A percentile compares a stretch with the other conserved stretches of the same genome.
phyloP scores from a whole-genome alignment of 441 rosid genomes.

The Corymbia calophylla region DNA sequence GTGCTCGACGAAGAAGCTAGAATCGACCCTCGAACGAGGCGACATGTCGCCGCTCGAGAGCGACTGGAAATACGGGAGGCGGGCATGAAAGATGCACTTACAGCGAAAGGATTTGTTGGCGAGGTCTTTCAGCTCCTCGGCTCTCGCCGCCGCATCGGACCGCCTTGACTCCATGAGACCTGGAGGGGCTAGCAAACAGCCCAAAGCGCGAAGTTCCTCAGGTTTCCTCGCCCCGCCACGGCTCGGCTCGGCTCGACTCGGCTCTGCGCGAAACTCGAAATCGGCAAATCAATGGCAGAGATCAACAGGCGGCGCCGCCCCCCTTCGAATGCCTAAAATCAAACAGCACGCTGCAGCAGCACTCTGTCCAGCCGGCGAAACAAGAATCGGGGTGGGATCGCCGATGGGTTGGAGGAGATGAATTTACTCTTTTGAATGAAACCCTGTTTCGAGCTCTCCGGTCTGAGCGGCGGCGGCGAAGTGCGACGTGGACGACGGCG shows the following conservation, averaged over 20 bases:
- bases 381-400: too few species aligned
- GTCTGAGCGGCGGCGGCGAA: not conserved
- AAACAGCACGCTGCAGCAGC: rapidly evolving
- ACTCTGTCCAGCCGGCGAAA: not conserved
- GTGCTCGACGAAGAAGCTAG: not conserved
- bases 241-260: not conserved
- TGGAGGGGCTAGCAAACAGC: not conserved
- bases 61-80: not conserved
- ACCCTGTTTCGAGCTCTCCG: not conserved
- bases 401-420: too few species aligned
- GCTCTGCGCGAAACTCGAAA: not conserved
- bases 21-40: not conserved
- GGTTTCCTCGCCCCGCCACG: not conserved
- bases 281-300: not conserved
- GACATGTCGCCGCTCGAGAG: not conserved
- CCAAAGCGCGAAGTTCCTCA: not conserved
- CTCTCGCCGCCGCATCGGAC: not conserved
- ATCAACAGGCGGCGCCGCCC: not conserved
- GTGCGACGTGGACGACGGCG: not conserved
- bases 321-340: not conserved
- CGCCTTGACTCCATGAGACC: not conserved
- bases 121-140: not conserved
- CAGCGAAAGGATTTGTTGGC: not conserved
- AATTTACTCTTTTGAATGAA: too few species aligned
- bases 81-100: not conserved